A percentile compares a stretch with the other conserved stretches of the same genome.
These are phyloP conservation scores for Gracilaria gracilis DNA, from an alignment of 23 red algal genomes.

Conservation along the genomic window DNA sequence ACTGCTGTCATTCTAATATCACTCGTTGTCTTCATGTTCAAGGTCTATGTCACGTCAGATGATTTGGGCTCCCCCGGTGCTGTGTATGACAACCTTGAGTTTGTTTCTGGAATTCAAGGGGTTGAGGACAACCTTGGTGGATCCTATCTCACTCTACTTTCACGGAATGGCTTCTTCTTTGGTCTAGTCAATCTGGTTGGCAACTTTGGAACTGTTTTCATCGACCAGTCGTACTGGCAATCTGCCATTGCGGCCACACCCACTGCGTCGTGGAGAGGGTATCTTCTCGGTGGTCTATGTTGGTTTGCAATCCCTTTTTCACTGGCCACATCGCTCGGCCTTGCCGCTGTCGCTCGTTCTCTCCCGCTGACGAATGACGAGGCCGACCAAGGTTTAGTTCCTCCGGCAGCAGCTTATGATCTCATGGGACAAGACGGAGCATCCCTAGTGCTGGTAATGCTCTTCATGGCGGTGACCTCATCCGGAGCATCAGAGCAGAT, in stretches of 20 bases:
- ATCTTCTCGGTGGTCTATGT: constrained; percentile 80
- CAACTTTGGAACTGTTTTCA: constrained; percentile 85
- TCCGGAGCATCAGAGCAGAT: constrained; percentile 86
- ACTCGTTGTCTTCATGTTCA: constrained; percentile 65
- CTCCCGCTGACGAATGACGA: constrained; percentile 69
- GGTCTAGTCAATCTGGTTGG: constrained; percentile 86
- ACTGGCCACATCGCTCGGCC: constrained; percentile 80
- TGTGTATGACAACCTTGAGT: constrained; percentile 43
- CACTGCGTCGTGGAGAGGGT: constrained; percentile 80
- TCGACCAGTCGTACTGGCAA: constrained; percentile 88
- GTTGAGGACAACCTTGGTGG: constrained; percentile 77
- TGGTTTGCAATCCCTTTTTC: constrained; percentile 94
- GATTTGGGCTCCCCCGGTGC: constrained; percentile 59
- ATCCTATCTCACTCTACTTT: constrained; percentile 82
- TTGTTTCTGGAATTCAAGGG: constrained; percentile 30
- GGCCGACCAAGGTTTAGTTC: constrained; percentile 72
- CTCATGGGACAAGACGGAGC: constrained; percentile 80
- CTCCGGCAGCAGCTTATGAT: constrained; percentile 57
- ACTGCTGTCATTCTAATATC: constrained; percentile 70
- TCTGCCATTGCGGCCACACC: constrained; percentile 84
- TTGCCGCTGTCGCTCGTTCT: constrained; percentile 68
- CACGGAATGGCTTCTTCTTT: constrained; percentile 84
- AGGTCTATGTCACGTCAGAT: constrained; percentile 50
- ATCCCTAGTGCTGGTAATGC: constrained; percentile 68
- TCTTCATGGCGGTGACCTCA: constrained; percentile 85